Evolutionary conservation across 2,329 filamentous ascomycete species (phyloP).

Genomic region (Chrysosporium keratinophilum): DNA sequence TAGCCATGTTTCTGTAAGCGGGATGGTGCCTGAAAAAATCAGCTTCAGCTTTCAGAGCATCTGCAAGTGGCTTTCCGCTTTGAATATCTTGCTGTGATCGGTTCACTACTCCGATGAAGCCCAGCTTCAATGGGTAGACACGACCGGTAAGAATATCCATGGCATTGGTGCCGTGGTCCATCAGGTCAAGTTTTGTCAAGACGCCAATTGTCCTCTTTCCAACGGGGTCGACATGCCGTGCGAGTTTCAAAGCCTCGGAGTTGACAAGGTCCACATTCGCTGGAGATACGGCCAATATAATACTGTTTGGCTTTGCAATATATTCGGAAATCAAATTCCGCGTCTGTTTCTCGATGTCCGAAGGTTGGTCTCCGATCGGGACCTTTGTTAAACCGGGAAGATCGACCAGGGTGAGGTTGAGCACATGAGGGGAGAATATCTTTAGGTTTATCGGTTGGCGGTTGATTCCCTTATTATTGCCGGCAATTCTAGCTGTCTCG

Average conservation of each 20-base stretch:
- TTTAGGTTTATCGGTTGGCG: constrained; percentile 96
- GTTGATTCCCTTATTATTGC: constrained; percentile 97
- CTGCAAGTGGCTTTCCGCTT: constrained; percentile 84
- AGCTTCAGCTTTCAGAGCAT: constrained; percentile 76
- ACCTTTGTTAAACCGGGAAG: constrained; percentile 94
- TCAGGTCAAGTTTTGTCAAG: constrained; percentile 90
- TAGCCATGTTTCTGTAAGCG: constrained; percentile 92
- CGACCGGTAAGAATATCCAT: constrained; percentile 94
- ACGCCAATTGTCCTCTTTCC: constrained; percentile 93
- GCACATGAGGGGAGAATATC: constrained; percentile 92
- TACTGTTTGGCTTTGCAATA: constrained; percentile 97
- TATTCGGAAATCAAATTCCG: constrained; percentile 94
- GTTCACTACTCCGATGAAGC: constrained; percentile 97
- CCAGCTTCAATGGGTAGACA: constrained; percentile 91
- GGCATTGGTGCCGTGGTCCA: constrained; percentile 98
- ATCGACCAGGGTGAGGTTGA: constrained; percentile 93
- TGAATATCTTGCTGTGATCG: constrained; percentile 97
- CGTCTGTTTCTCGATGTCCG: constrained; percentile 98
- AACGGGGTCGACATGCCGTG: constrained; percentile 89
- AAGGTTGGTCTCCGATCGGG: constrained; percentile 92
- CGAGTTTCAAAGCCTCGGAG: constrained; percentile 92
- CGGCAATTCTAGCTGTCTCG: constrained; percentile 87
- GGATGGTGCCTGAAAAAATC: constrained; percentile 98
- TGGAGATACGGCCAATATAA: constrained; percentile 89
- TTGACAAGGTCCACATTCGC: constrained; percentile 98